These are phyloP conservation scores for Typha latifolia DNA, from an alignment of 176 grass and related monocot species.

Conservation along the genomic window DNA sequence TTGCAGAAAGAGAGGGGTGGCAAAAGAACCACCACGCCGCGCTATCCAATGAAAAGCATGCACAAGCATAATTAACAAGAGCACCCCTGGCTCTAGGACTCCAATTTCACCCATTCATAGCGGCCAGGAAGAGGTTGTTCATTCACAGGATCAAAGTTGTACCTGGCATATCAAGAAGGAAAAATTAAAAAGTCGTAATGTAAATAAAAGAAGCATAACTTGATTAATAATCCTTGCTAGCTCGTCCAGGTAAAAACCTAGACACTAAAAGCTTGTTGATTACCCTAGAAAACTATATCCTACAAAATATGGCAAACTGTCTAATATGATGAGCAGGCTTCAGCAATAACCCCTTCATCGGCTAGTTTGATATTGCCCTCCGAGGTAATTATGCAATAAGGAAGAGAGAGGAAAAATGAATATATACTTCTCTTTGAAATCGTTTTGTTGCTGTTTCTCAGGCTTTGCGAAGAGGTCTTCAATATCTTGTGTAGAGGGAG, in stretches of 20 bases:
- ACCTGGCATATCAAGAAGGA: neutral
- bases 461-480: conserved; percentile 10
- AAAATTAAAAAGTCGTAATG: neutral
- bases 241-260: too few relatives aligned
- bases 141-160: conserved; percentile 20
- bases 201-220: neutral
- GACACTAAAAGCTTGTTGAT: too few relatives aligned
- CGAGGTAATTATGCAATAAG: neutral
- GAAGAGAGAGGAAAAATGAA: neutral
- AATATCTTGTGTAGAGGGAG: conserved; percentile 10
- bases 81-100: neutral
- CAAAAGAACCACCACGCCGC: neutral
- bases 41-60: neutral
- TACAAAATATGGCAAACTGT: too few relatives aligned
- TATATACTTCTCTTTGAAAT: conserved; percentile 11
- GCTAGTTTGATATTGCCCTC: neutral
- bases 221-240: neutral
- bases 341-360: neutral
- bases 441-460: conserved; percentile 5
- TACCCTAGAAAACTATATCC: too few relatives aligned
- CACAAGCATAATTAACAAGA: neutral
- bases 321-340: neutral
- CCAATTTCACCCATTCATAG: conserved; percentile 25
- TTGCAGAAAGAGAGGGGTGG: conserved; percentile 6
- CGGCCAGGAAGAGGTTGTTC: conserved; percentile 20